These are phyloP conservation scores for Aphanomyces invadans DNA, from an alignment of 352 stramenopile genomes.

Conservation along the genomic window DNA sequence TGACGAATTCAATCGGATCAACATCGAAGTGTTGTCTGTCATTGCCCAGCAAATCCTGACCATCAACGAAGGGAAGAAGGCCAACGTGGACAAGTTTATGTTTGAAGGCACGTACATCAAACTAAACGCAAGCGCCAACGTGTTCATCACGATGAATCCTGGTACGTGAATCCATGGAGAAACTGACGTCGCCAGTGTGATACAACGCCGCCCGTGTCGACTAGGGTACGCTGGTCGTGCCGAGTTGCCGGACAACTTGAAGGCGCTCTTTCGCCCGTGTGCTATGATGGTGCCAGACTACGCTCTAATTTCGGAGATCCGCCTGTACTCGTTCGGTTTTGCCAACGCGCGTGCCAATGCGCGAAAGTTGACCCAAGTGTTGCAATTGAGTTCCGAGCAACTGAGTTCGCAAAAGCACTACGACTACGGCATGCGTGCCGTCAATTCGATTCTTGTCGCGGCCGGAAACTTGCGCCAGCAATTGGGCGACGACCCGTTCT, in stretches of 20 bases:
- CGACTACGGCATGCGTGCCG: conserved; percentile 93
- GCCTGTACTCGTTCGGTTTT: conserved; percentile 91
- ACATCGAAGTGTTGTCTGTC: conserved; percentile 91
- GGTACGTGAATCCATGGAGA: conserved; percentile 33
- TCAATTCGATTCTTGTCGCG: conserved; percentile 92
- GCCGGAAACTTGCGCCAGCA: conserved; percentile 86
- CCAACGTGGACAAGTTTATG: conserved; percentile 86
- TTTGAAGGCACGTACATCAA: conserved; percentile 93
- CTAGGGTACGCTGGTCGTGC: conserved; percentile 92
- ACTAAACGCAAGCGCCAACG: conserved; percentile 87
- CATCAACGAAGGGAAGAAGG: conserved; percentile 88
- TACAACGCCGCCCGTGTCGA: no score
- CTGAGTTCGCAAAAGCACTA: conserved; percentile 93
- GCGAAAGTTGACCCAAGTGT: conserved; percentile 89
- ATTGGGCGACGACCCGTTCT: conserved; percentile 81
- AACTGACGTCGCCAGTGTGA: not conserved
- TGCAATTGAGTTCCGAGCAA: conserved; percentile 91
- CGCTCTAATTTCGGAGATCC: conserved; percentile 90
- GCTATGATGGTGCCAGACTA: conserved; percentile 96
- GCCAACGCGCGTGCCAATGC: conserved; percentile 81
- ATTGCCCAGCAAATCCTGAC: conserved; percentile 93
- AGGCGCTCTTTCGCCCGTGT: conserved; percentile 89
- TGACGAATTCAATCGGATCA: conserved; percentile 94
- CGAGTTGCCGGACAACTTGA: conserved; percentile 92
- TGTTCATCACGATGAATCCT: conserved; percentile 95